Evolutionary conservation across 108 stramenopile genomes (phyloP), one percentile per base, ranked within the genome.

Genomic region (Seminavis robusta): DNA sequence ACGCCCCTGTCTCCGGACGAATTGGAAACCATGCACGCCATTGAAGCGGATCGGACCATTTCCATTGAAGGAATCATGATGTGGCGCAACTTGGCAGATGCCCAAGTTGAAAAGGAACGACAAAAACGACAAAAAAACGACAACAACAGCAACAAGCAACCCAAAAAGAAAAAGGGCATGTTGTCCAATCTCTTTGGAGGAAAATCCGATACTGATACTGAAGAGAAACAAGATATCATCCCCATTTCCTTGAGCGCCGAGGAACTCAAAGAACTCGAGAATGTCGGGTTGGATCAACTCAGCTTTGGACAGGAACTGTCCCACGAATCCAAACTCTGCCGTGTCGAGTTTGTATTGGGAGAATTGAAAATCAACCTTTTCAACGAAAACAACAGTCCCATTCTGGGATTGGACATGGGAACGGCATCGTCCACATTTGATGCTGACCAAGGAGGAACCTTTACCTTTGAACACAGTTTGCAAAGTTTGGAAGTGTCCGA

Each of bases 51-150:
- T 81, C 65, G 83, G 27, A 70, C 85, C 24, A 85, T 88, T 44
- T 76, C 84, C 8, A 57, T 84, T n/a, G 73, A 71, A 30, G 91
- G 88, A 3, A 51, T 93, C 16, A 93, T 93, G 92, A 61, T 63
- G 37, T 93, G 92, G 92, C 68, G 92, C 40, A 85, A 64, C 32
- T 78, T 89, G 51, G 88, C 88, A 0, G 88, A 90, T 52, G 86
- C 76, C 1, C 86, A 88, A 47, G 62, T 73, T 36, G 86, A 78
- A 23, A 75, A 58, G 39, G 92, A 93, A 65, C 47, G 56, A 16
- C 41, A 65, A 52, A 93, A 87, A 65, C 49, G 56, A 31, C 57
- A 70, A 24, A 30, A 17, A 20, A 32, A 31, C 47, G 19, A 9
- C 27, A 33, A 61, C 30, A n/a, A n/a, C n/a, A n/a, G n/a, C n/a